Percentiles rank a stretch among this genome's conserved stretches.
Evolutionary conservation across 2,329 filamentous ascomycete genomes (phyloP).

Genomic region (Bipolaris gigantea): DNA sequence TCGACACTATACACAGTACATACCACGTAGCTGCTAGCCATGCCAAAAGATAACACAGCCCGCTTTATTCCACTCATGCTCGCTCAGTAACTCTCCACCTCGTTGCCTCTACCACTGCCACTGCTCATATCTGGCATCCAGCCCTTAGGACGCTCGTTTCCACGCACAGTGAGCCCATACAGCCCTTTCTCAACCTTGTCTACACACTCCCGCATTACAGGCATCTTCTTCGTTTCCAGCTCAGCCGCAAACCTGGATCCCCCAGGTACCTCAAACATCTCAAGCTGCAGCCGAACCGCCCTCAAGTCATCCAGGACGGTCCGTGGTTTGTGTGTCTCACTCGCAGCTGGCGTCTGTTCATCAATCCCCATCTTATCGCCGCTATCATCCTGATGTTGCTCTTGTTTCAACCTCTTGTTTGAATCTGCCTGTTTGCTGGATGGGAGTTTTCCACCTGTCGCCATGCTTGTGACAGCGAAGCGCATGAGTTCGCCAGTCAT

Average conservation of each 20-base stretch:
- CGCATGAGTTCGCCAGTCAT: slow-evolving; percentile 96
- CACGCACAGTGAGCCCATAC: slow-evolving; percentile 84
- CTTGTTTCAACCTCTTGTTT: slow-evolving; percentile 41
- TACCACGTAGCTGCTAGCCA: neutral
- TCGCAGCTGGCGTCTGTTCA: slow-evolving; percentile 23
- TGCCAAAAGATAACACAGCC: neutral
- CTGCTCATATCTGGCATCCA: slow-evolving; percentile 79
- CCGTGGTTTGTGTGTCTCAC: slow-evolving; percentile 47
- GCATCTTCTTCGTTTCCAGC: slow-evolving; percentile 73
- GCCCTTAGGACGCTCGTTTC: slow-evolving; percentile 84
- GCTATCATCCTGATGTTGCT: slow-evolving; percentile 17
- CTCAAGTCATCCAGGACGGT: slow-evolving; percentile 81
- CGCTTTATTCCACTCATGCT: neutral
- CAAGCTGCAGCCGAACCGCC: slow-evolving; percentile 73
- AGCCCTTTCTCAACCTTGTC: slow-evolving; percentile 90
- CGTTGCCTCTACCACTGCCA: slow-evolving; percentile 44
- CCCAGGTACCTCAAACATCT: slow-evolving; percentile 65
- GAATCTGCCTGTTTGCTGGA: slow-evolving; percentile 34
- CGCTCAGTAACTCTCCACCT: slow-evolving; percentile 47
- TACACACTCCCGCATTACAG: slow-evolving; percentile 84
- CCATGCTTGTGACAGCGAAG: slow-evolving; percentile 87
- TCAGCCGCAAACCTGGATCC: slow-evolving; percentile 61
- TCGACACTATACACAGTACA: too few species aligned
- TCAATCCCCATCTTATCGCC: slow-evolving; percentile 44
- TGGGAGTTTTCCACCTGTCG: slow-evolving; percentile 66